Evolutionary conservation across 352 stramenopile species (phyloP).

Genomic region (Phytophthora boehmeriae): DNA sequence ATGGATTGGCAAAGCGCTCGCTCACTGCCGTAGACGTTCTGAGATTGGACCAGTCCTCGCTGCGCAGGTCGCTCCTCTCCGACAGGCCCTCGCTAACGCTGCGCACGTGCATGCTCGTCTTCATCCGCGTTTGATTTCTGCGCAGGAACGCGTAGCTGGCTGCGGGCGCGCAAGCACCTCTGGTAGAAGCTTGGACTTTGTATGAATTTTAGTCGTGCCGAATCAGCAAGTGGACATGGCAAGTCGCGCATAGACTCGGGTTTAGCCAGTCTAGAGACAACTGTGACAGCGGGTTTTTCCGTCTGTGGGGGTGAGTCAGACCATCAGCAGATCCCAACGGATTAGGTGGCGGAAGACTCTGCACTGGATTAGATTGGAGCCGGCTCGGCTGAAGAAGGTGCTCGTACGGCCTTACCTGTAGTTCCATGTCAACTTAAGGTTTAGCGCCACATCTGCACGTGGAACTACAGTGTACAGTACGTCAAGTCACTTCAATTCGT

Average conservation of each 20-base stretch:
- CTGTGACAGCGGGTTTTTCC: background rate
- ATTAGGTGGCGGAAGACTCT: constrained; percentile 6
- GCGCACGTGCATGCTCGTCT: background rate
- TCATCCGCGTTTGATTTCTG: background rate
- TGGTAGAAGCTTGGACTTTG: background rate
- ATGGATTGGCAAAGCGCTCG: constrained; percentile 43
- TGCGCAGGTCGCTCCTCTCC: constrained; percentile 1
- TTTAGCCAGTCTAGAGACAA: constrained; percentile 14
- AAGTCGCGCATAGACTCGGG: constrained; percentile 21
- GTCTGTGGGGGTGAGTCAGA: constrained; percentile 10
- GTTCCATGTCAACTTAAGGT: too few species aligned
- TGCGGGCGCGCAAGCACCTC: background rate
- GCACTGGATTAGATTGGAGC: constrained; percentile 3
- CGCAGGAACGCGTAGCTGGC: background rate
- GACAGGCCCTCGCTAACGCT: background rate
- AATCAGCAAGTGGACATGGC: constrained; percentile 1
- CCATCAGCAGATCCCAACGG: background rate
- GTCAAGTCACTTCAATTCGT: too few species aligned
- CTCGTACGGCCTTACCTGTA: background rate
- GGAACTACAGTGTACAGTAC: too few species aligned
- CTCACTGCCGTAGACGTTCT: constrained; percentile 8
- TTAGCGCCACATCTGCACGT: too few species aligned
- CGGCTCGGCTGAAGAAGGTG: constrained; percentile 1
- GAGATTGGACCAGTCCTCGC: background rate
- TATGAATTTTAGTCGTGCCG: background rate